Percentiles rank a stretch among this genome's conserved stretches.
Evolutionary conservation across 257 asterid species (phyloP).

Genomic region (Apocynum venetum): DNA sequence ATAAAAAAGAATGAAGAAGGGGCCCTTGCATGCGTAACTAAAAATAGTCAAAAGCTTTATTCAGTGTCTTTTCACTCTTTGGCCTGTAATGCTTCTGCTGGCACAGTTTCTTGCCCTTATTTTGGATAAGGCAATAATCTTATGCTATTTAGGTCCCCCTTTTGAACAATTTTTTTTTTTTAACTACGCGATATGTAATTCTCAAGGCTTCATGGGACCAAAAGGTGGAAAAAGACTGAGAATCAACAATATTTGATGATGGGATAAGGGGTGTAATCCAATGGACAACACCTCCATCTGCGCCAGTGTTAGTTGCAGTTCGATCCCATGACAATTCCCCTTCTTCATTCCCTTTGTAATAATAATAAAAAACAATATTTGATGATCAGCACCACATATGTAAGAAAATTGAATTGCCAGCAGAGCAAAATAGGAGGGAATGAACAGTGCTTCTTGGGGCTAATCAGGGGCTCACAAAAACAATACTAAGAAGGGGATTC

Average conservation of each 20-base stretch:
- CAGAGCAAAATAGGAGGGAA: background rate
- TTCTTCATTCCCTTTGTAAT: too few relatives aligned
- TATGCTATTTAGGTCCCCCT: background rate
- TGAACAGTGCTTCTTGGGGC: background rate
- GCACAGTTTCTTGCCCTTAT: background rate
- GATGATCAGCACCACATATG: background rate
- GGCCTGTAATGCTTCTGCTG: background rate
- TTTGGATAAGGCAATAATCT: background rate
- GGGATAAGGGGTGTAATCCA: too few relatives aligned
- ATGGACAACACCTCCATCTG: too few relatives aligned
- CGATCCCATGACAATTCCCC: too few relatives aligned
- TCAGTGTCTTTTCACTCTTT: background rate
- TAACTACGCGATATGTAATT: background rate
- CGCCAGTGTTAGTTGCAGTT: too few relatives aligned
- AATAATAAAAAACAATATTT: too few relatives aligned
- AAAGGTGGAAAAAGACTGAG: background rate
- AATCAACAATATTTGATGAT: background rate
- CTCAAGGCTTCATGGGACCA: background rate
- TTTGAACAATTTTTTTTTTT: too few relatives aligned
- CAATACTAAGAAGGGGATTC: background rate
- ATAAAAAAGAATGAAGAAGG: background rate
- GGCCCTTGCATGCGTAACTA: background rate
- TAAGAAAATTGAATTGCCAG: background rate
- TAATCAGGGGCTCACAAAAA: background rate
- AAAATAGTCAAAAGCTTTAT: background rate